Base-by-base conservation (phyloP, 2,329 filamentous ascomycete species). In the Coleophoma crateriformis region DNA sequence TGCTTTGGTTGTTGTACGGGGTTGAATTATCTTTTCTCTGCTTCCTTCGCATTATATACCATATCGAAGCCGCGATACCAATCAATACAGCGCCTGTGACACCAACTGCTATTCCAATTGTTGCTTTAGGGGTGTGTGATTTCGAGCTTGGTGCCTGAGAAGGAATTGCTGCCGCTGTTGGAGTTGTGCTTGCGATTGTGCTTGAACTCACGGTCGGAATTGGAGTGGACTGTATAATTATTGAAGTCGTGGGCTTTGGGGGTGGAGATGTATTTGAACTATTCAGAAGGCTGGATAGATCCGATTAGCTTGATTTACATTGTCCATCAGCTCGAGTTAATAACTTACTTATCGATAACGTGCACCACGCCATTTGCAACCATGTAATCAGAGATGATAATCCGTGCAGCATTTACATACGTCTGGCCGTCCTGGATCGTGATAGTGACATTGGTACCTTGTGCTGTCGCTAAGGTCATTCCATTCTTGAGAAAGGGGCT, bases 311-410 rank as follows among this genome's bases (percentile, higher is more conserved):
- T n/a, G 13, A 45, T 17, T 14, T 15, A 14, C 27, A 27, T 27
- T 4, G 27, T 27, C 27, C 27, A 27, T 27, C 27, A 27, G 8
- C 27, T 10, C 27, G 8, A 7, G 27, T 27, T 7, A 42, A 33
- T 27, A 3, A 64, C 73, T 64, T 63, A 78, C 77, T 71, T 71
- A 59, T 86, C 79, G 35, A 82, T 70, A 13, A 82, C 68, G 56
- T 82, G 79, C 3, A 80, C 63, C 2, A 83, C 78, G 22, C 80
- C 79, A 54, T 82, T 82, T 33, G 68, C 68, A 11, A 76, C 64
- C 5, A 83, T 63, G 2, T 79, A 64, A 58, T 82, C 71, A 1
- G 72, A 64, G 2, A 68, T 63, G 2, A 75, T 65, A 33, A 83
- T 69, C 53, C 70, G 68, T 3, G 78, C 78, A n/a, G 71, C 69